Percentiles rank a stretch among this genome's conserved stretches.
These are phyloP conservation scores for Phtheirospermum japonicum DNA, from an alignment of 257 asterid genomes.

Conservation along the genomic window DNA sequence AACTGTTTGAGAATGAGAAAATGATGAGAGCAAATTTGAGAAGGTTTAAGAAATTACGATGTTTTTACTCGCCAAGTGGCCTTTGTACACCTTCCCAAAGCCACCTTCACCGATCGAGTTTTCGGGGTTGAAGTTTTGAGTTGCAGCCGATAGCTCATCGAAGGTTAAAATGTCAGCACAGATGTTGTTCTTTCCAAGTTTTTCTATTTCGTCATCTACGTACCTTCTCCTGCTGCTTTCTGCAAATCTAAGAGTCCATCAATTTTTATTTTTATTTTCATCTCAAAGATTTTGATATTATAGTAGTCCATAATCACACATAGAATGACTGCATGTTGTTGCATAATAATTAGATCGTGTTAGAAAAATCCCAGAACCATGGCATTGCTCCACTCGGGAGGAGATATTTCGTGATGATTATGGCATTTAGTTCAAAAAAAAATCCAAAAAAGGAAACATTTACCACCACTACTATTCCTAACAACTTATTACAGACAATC, in stretches of 20 bases:
- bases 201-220: conserved; percentile 56
- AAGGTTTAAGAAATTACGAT: conserved; percentile 30
- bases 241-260: conserved; percentile 36
- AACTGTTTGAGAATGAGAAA: not conserved
- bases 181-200: conserved; percentile 57
- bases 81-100: conserved; percentile 63
- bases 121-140: conserved; percentile 39
- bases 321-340: not conserved
- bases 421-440: no score
- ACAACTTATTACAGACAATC: not conserved
- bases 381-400: no score
- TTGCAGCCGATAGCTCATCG: conserved; percentile 42
- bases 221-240: conserved; percentile 57
- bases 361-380: not conserved
- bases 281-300: not conserved
- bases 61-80: conserved; percentile 38
- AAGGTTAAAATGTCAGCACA: conserved; percentile 44
- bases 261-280: no score
- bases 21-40: not conserved
- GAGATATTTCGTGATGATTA: no score
- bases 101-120: conserved; percentile 64
- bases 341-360: not conserved
- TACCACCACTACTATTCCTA: not conserved
- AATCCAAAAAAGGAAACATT: no score
- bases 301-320: no score